These are phyloP conservation scores for Wickerhamomyces bovis DNA, from an alignment of 805 yeast species.

Conservation along the genomic window DNA sequence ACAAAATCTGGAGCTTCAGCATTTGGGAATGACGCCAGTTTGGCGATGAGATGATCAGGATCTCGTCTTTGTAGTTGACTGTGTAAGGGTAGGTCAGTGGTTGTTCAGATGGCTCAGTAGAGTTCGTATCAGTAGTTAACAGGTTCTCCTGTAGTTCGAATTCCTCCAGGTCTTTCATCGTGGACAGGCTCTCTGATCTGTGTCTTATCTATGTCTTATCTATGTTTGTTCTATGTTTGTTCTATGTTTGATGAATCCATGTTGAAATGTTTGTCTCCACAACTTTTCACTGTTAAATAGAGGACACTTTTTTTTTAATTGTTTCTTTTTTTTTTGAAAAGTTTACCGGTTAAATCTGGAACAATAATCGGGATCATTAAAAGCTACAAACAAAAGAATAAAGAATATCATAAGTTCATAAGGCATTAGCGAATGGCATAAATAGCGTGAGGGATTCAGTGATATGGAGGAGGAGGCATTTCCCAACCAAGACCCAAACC, in stretches of 20 bases:
- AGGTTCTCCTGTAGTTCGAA: conserved; percentile 5
- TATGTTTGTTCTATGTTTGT: no score
- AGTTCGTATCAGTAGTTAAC: not conserved
- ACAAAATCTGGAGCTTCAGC: conserved; percentile 38
- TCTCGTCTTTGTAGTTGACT: conserved; percentile 1
- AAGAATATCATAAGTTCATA: not conserved
- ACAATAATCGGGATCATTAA: not conserved
- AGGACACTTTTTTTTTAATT: no score
- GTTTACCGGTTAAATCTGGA: not conserved
- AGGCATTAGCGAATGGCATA: not conserved
- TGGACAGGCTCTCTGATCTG: no score
- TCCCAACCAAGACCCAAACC: conserved; percentile 17
- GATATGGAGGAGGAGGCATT: conserved; percentile 12
- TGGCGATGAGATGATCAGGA: conserved; percentile 5
- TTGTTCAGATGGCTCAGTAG: not conserved
- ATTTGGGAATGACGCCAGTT: conserved; percentile 28
- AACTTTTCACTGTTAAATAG: no score
- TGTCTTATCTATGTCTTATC: no score
- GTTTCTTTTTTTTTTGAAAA: not conserved
- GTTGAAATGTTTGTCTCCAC: no score
- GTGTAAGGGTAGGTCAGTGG: not conserved
- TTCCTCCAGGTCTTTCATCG: not conserved
- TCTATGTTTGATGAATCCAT: no score
- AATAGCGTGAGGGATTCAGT: not conserved
- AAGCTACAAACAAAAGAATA: no score